Percentiles rank a stretch among this genome's conserved stretches.
phyloP scores from a whole-genome alignment of 352 stramenopile species.

The Pythium coloratum region DNA sequence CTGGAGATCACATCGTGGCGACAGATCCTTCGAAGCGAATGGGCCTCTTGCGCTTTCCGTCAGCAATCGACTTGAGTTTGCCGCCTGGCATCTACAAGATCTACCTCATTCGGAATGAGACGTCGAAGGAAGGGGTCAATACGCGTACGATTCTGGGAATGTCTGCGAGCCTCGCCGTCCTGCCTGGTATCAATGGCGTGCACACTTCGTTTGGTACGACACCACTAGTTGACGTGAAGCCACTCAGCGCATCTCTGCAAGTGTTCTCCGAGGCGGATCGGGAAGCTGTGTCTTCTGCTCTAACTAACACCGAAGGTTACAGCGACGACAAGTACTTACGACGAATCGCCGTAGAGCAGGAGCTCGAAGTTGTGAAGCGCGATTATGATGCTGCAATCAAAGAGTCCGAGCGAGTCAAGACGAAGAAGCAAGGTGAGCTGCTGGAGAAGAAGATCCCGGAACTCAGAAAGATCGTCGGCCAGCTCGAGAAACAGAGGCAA shows the following conservation, averaged over 20 bases:
- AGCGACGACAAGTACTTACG: slow-evolving; percentile 29
- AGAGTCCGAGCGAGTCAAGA: not conserved
- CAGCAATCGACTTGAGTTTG: slow-evolving; percentile 43
- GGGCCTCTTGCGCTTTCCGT: slow-evolving; percentile 34
- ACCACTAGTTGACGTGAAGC: slow-evolving; percentile 54
- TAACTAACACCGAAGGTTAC: slow-evolving; percentile 27
- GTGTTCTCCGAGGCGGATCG: slow-evolving; percentile 34
- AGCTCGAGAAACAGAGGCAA: slow-evolving; percentile 18
- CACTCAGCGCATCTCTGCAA: slow-evolving; percentile 38
- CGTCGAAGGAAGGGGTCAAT: slow-evolving; percentile 21
- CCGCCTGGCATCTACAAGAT: slow-evolving; percentile 45
- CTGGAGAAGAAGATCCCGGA: slow-evolving; percentile 25
- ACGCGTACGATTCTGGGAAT: slow-evolving; percentile 33
- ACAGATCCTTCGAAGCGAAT: slow-evolving; percentile 27
- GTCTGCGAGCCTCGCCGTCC: slow-evolving; percentile 34
- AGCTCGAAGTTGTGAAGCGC: slow-evolving; percentile 34
- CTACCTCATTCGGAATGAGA: slow-evolving; percentile 49
- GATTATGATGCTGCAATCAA: slow-evolving; percentile 25
- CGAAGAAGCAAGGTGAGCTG: slow-evolving; percentile 22
- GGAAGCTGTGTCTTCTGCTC: slow-evolving; percentile 16
- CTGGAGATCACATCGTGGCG: slow-evolving; percentile 18
- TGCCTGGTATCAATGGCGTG: slow-evolving; percentile 50
- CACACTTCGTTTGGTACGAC: slow-evolving; percentile 62
- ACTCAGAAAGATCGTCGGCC: slow-evolving; percentile 20
- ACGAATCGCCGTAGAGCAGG: slow-evolving; percentile 33